phyloP scores from a whole-genome alignment of 2,329 filamentous ascomycete genomes.

The Talaromyces sp. region DNA sequence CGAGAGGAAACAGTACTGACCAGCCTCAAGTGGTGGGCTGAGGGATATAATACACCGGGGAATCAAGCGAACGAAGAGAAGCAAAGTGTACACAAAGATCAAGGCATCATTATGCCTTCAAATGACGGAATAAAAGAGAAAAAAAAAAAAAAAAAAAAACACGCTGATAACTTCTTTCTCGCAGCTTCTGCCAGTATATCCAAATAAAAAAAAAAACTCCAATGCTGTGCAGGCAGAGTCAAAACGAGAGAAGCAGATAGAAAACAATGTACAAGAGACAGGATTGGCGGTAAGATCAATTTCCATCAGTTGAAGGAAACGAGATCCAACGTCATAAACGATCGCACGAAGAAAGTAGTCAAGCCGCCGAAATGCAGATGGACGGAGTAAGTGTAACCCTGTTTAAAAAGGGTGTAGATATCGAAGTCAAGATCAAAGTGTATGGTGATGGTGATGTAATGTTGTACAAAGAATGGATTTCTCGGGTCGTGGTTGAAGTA shows the following conservation, averaged over 20 bases:
- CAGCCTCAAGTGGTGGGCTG: conserved; percentile 1
- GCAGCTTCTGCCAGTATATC: conserved; percentile 9
- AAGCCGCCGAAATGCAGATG: neutral
- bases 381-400: neutral
- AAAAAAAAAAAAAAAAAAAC: conserved; percentile 7
- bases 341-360: neutral
- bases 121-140: conserved; percentile 10
- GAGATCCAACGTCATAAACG: neutral
- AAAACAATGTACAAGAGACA: conserved; percentile 8
- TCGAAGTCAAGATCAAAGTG: neutral
- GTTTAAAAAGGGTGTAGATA: neutral
- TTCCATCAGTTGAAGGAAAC: neutral
- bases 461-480: conserved; percentile 19
- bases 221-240: conserved; percentile 13
- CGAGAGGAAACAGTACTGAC: conserved; percentile 12
- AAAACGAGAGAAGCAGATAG: conserved; percentile 10
- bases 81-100: conserved; percentile 7
- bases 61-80: conserved; percentile 16
- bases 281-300: neutral
- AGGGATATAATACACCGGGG: conserved; percentile 15
- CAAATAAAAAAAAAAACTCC: conserved; percentile 15
- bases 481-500: conserved; percentile 11
- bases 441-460: conserved; percentile 10
- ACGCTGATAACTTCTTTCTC: conserved; percentile 7
- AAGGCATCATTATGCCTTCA: neutral